A percentile compares a stretch with the other conserved stretches of the same genome.
Evolutionary conservation across 371 early-diverging fungal species (phyloP).

Genomic region (Blakeslea trispora): DNA sequence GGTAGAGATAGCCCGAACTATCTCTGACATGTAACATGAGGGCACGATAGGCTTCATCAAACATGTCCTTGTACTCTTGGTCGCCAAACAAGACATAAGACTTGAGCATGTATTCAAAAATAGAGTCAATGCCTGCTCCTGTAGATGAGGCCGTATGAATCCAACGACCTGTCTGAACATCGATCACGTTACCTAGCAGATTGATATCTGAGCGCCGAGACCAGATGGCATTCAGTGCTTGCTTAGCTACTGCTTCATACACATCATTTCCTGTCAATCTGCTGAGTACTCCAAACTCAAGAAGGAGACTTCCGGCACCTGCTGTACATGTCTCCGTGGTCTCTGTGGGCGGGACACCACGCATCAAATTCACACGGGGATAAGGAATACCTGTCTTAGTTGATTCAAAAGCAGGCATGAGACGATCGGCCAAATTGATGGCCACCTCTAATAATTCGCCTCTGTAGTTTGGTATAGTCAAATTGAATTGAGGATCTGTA

Average conservation of each 20-base stretch:
- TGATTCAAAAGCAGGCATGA: conserved; percentile 87
- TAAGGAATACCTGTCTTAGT: conserved; percentile 87
- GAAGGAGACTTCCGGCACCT: conserved; percentile 88
- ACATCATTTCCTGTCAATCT: conserved; percentile 76
- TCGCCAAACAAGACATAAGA: conserved; percentile 88
- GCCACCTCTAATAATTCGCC: conserved; percentile 81
- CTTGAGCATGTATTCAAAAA: conserved; percentile 93
- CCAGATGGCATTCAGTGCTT: conserved; percentile 80
- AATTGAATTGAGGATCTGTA: conserved; percentile 64
- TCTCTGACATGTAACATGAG: conserved; percentile 69
- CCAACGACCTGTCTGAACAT: conserved; percentile 74
- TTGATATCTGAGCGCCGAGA: conserved; percentile 67
- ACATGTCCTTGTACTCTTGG: conserved; percentile 70
- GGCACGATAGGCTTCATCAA: conserved; percentile 78
- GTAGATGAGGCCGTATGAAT: conserved; percentile 71
- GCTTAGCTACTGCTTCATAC: conserved; percentile 80
- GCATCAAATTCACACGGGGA: conserved; percentile 82
- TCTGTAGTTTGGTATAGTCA: conserved; percentile 59
- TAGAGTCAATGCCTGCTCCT: conserved; percentile 94
- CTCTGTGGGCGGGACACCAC: conserved; percentile 72
- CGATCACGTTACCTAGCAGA: conserved; percentile 85
- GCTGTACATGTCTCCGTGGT: conserved; percentile 88
- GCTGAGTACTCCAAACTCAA: conserved; percentile 94
- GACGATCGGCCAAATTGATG: conserved; percentile 79
- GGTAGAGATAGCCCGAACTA: conserved; percentile 76